Base-by-base conservation (phyloP, 129 eudicot species). In the Scalesia atractyloides region DNA sequence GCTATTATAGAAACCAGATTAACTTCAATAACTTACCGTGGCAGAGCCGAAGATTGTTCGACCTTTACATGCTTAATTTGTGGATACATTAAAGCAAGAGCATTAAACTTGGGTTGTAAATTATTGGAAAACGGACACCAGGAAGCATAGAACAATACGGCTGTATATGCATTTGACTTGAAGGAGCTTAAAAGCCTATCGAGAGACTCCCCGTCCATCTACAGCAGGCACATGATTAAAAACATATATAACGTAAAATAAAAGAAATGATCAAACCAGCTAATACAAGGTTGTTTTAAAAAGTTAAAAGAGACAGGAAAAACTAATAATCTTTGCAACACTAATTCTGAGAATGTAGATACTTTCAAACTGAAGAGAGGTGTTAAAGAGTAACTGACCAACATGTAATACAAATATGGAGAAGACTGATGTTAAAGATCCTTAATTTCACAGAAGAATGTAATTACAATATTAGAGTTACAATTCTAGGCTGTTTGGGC, bases 71-170 rank as follows among this genome's bases (percentile, higher is more conserved):
- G 97, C 63, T 79, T 82, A 48, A 89, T 82, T 49, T 83, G 86
- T 9, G 97, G 96, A 76, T 76, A 92, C 91, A 89, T 85, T 53
- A 86, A 84, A 71, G 86, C 82, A 36, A 92, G 87, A 49, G 81
- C 75, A 61, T 73, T 81, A 75, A 88, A 92, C 54, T 74, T 84
- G 34, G 82, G 69, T 66, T 22, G 80, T 13, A 77, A 60, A 39
- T 17, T 66, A 37, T 53, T 74, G 7, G 96, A 92, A 75, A 92
- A 92, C 0, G 94, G 94, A 73, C 96, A 92, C 86, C 85, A 87
- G 33, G 94, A 84, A 65, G 90, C 96, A 85, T 86, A 89, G 69
- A 92, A 89, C 49, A 92, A 76, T 64, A 92, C 82, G 11, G 85
- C 84, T 11, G 75, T 66, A 30, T 81, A 65, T 22, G 30, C 82